Conservation (phyloP, 495 filamentous ascomycete genomes). For the Tuber calosporum region DNA sequence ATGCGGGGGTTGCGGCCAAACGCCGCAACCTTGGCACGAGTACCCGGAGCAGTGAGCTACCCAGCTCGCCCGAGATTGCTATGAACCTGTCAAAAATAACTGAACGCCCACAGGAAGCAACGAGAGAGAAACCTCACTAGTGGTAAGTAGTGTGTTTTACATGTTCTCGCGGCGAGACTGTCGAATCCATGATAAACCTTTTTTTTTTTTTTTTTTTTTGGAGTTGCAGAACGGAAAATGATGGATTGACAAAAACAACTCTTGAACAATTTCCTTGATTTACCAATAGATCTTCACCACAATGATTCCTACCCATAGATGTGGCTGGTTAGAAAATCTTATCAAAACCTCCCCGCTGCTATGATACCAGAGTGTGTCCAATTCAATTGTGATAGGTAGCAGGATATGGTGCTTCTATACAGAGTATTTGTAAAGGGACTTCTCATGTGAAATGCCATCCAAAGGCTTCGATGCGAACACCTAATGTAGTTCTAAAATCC, state of each 20-base stretch:
- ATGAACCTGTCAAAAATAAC: neutral
- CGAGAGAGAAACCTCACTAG: neutral
- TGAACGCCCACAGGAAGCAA: neutral
- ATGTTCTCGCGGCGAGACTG: neutral
- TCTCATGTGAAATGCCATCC: neutral
- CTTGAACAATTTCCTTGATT: neutral
- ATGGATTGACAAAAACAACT: neutral
- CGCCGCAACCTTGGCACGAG: too few species aligned
- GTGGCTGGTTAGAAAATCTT: neutral
- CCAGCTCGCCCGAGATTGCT: too few species aligned
- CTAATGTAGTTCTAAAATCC: fast-evolving
- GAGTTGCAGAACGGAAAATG: neutral
- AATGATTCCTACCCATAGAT: neutral
- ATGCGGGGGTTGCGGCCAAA: too few species aligned
- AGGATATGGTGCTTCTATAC: neutral
- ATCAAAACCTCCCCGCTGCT: neutral
- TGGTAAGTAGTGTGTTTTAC: neutral
- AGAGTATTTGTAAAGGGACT: neutral
- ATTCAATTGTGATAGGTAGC: neutral
- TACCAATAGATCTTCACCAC: too few species aligned
- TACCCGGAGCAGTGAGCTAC: too few species aligned
- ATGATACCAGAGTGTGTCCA: neutral
- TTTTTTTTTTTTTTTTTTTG: too few species aligned
- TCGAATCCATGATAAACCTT: too few species aligned
- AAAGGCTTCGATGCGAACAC: too few species aligned